phyloP scores from a whole-genome alignment of 352 stramenopile species.

The Globisporangium ultimum region DNA sequence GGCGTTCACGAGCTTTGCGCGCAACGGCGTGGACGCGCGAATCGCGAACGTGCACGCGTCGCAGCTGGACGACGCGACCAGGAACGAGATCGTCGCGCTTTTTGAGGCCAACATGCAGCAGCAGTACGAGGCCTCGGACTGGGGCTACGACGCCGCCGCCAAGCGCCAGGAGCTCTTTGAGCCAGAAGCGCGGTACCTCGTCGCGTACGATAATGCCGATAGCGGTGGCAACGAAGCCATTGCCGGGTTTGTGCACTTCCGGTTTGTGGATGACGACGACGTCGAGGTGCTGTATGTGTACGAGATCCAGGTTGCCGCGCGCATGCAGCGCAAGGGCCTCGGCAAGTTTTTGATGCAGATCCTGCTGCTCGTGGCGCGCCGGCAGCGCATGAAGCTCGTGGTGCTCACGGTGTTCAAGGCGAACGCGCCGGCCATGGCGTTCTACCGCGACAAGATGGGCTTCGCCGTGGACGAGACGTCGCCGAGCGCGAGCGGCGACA shows the following conservation, averaged over 20 bases:
- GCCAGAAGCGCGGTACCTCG: slow-evolving; percentile 82
- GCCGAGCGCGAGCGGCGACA: slow-evolving; percentile 73
- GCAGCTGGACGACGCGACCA: slow-evolving; percentile 28
- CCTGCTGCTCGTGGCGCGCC: slow-evolving; percentile 74
- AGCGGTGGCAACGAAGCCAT: slow-evolving; percentile 24
- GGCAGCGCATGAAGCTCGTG: slow-evolving; percentile 85
- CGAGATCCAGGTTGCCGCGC: slow-evolving; percentile 87
- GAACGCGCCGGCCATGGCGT: slow-evolving; percentile 83
- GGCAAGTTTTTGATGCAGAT: slow-evolving; percentile 92
- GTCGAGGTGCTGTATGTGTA: slow-evolving; percentile 91
- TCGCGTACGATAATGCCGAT: slow-evolving; percentile 27
- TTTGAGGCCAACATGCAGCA: slow-evolving; percentile 92
- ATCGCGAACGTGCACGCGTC: slow-evolving; percentile 42
- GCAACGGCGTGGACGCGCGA: slow-evolving; percentile 39
- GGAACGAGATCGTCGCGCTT: slow-evolving; percentile 46
- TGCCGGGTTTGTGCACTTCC: slow-evolving; percentile 90
- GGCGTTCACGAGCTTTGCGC: slow-evolving; percentile 49
- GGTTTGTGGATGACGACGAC: slow-evolving; percentile 91
- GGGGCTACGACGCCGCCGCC: slow-evolving; percentile 85
- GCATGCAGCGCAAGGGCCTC: slow-evolving; percentile 68
- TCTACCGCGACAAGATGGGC: slow-evolving; percentile 86
- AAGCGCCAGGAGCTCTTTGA: slow-evolving; percentile 88
- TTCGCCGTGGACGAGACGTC: slow-evolving; percentile 91
- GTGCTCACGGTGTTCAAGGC: slow-evolving; percentile 94
- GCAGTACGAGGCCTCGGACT: slow-evolving; percentile 86